A percentile compares a stretch with the other conserved stretches of the same genome.
phyloP scores from a whole-genome alignment of 2,329 filamentous ascomycete genomes.

The Trichoderma endophyticum region DNA sequence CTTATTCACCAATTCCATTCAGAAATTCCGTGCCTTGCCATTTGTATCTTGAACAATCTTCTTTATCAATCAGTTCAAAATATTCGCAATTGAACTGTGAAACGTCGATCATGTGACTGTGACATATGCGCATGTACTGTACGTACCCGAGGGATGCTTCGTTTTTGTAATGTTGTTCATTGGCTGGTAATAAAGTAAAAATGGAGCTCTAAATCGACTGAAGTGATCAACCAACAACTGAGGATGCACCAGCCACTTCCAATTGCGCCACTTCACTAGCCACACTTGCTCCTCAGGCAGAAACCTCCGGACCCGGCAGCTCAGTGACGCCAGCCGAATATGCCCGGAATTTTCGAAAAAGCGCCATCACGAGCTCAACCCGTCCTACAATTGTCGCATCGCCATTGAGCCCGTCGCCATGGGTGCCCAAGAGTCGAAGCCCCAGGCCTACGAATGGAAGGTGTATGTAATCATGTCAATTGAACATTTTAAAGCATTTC shows the following conservation, averaged over 20 bases:
- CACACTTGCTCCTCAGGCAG: constrained; percentile 33
- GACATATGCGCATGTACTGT: neutral
- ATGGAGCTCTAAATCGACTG: neutral
- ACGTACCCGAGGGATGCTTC: neutral
- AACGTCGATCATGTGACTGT: neutral
- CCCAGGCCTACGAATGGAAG: constrained; percentile 50
- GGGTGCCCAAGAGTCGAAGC: constrained; percentile 57
- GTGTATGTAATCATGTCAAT: constrained; percentile 41
- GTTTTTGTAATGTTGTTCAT: no score
- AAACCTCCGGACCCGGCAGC: constrained; percentile 23
- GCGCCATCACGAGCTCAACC: constrained; percentile 29
- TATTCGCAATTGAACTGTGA: neutral
- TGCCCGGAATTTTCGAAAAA: constrained; percentile 35
- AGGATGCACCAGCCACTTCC: neutral
- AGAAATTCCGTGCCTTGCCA: neutral
- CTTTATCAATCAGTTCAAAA: neutral
- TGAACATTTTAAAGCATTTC: neutral
- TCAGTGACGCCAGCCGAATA: constrained; percentile 33
- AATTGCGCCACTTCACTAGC: constrained; percentile 10
- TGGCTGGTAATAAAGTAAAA: no score
- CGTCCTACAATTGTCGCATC: constrained; percentile 30
- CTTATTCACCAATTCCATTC: neutral
- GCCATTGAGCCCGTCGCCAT: constrained; percentile 45
- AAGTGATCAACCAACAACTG: neutral
- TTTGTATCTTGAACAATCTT: neutral